Conservation (phyloP, 2,329 filamentous ascomycete genomes). For the Fusarium stilboides region DNA sequence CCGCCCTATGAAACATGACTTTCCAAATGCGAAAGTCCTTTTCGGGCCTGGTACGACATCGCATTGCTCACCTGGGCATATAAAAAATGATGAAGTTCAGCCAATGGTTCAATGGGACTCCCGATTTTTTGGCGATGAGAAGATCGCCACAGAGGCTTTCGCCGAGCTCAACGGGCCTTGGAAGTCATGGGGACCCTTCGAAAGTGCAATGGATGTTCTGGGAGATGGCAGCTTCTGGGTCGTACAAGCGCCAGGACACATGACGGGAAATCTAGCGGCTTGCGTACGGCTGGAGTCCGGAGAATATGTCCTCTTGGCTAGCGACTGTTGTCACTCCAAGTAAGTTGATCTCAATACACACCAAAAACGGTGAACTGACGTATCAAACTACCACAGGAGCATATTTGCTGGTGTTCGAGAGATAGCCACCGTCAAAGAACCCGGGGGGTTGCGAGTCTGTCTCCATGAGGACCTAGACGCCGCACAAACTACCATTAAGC, state of each 20-base stretch:
- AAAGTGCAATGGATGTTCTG: constrained; percentile 4
- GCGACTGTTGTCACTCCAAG: constrained; percentile 30
- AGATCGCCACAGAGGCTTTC: background rate
- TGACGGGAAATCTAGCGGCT: constrained; percentile 20
- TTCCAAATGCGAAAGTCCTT: constrained; percentile 16
- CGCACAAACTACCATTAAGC: no score
- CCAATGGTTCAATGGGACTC: constrained; percentile 25
- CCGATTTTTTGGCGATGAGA: constrained; percentile 18
- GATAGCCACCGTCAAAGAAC: background rate
- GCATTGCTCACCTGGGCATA: constrained; percentile 22
- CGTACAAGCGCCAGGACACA: constrained; percentile 19
- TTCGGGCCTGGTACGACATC: constrained; percentile 20
- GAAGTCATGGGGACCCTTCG: constrained; percentile 13
- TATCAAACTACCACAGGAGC: background rate
- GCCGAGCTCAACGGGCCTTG: constrained; percentile 14
- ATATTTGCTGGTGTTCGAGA: constrained; percentile 10
- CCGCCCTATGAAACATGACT: constrained; percentile 9
- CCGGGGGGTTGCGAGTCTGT: constrained; percentile 2
- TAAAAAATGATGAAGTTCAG: background rate
- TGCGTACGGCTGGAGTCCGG: constrained; percentile 2
- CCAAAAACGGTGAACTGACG: no score
- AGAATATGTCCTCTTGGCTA: constrained; percentile 7
- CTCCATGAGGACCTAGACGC: background rate
- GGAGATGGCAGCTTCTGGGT: constrained; percentile 22
- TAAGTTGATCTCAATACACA: background rate